Base-by-base conservation (phyloP, 2,329 filamentous ascomycete species). In the Zymoseptoria brevis region DNA sequence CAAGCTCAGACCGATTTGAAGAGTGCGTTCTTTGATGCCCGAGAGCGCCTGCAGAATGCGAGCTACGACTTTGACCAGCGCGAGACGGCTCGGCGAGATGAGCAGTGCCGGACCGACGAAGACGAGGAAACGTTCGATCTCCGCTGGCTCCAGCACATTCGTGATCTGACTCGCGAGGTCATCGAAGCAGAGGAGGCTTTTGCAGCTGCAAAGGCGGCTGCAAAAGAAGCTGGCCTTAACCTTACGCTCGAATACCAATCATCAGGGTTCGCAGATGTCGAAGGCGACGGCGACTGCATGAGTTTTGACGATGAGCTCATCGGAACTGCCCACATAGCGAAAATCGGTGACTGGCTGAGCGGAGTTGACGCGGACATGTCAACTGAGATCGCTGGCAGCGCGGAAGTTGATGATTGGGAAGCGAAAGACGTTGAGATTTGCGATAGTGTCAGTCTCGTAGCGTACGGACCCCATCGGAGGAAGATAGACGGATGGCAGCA, bases 401-500 rank as follows among this genome's bases (percentile, higher is more conserved):
- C 19, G 2, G 62, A 57, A 4, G 49, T 58, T 8, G 62, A 60
- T 50, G 56, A 60, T 16, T 62, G 60, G 60, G 58, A 62, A 11
- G 60, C 60, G 7, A 41, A 41, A 45, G 60, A 60, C 19, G 58
- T 62, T 11, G 60, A 57, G 7, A 57, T 56, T 9, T 56, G 56
- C 49, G 56, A 62, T 29, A 58, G 58, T 19, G 22, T 56, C 26
- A 62, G 60, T 48, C 54, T 57, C 45, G 58, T 58, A 7, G 54
- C 54, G 19, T 41, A 57, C 13, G 57, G 60, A 13, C 11, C 41
- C 8, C 19, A 13, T 45, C 35, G 35, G 35, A 45, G 13, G 35
- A 45, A 45, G 35, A 45, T 45, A 1, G 35, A 45, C 6, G 35
- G 35, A n/a, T 45, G 35, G 35, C 35, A 45, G 35, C 11, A 45